Percentiles rank a stretch among this genome's conserved stretches.
These are phyloP conservation scores for Phytophthora colocasiae DNA, from an alignment of 352 stramenopile genomes.

Conservation along the genomic window DNA sequence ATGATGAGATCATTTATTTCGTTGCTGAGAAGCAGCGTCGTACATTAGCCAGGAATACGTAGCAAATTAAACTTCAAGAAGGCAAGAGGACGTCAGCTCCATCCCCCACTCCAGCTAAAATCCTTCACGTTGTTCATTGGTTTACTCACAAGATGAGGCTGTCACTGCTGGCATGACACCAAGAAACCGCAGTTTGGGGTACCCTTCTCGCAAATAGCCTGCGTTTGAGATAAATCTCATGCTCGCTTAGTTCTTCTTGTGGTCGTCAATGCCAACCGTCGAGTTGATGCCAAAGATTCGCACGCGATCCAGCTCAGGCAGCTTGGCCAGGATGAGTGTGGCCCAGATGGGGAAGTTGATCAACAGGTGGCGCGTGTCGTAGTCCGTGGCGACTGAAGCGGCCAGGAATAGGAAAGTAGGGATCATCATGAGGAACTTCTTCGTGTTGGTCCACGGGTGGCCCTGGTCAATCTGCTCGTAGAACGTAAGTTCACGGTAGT, in stretches of 20 bases:
- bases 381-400: constrained; percentile 89
- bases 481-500: constrained; percentile 95
- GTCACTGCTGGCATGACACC: constrained; percentile 5
- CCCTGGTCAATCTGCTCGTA: constrained; percentile 97
- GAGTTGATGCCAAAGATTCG: constrained; percentile 97
- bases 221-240: constrained; percentile 5
- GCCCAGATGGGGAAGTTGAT: constrained; percentile 94
- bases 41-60: constrained; percentile 10
- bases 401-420: constrained; percentile 92
- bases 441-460: constrained; percentile 91
- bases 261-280: constrained; percentile 95
- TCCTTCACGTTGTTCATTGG: constrained; percentile 23
- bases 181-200: constrained; percentile 7
- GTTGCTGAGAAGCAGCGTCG: constrained; percentile 15
- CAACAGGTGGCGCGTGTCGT: constrained; percentile 84
- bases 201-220: constrained; percentile 7
- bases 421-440: constrained; percentile 95
- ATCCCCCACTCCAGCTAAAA: constrained; percentile 24
- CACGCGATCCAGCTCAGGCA: constrained; percentile 94
- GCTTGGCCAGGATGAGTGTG: constrained; percentile 93
- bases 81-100: constrained; percentile 12
- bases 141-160: constrained; percentile 28
- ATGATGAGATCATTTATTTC: constrained; percentile 28
- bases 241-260: constrained; percentile 60
- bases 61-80: constrained; percentile 37